Conservation (phyloP, 805 yeast species). For the Kazachstania martiniae region DNA sequence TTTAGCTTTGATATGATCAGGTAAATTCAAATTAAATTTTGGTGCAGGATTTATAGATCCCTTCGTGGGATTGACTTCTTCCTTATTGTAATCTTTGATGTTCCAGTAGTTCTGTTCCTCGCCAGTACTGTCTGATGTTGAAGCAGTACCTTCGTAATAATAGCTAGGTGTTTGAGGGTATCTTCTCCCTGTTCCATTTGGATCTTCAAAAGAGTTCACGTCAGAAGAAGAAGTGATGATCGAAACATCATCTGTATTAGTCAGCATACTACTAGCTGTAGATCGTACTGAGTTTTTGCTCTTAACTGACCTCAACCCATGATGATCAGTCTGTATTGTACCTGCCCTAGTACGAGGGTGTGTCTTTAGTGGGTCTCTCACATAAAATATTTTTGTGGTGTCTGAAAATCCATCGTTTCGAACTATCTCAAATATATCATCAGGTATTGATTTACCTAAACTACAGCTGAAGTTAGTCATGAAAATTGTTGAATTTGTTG, state of each 20-base stretch:
- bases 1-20: conserved; percentile 4
- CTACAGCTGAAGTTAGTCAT: conserved; percentile 59
- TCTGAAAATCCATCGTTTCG: conserved; percentile 28
- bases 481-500: conserved; percentile 32
- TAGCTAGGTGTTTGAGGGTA: conserved; percentile 28
- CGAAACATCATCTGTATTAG: conserved; percentile 21
- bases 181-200: conserved; percentile 13
- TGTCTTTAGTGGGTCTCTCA: conserved; percentile 13
- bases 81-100: conserved; percentile 14
- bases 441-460: conserved; percentile 47
- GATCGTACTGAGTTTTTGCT: conserved; percentile 23
- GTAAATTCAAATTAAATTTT: conserved; percentile 1
- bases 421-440: conserved; percentile 32
- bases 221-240: conserved; percentile 23
- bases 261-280: conserved; percentile 15
- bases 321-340: conserved; percentile 9
- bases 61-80: conserved; percentile 9
- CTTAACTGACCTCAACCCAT: conserved; percentile 12
- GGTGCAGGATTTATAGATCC: conserved; percentile 3
- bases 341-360: conserved; percentile 12
- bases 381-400: conserved; percentile 20
- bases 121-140: conserved; percentile 1
- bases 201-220: conserved; percentile 22
- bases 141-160: conserved; percentile 15
- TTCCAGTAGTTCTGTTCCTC: conserved; percentile 25